Evolutionary conservation across 169 alveolate species (phyloP), one percentile per base, ranked within the genome.

Genomic region (Cryptosporidium bovis): DNA sequence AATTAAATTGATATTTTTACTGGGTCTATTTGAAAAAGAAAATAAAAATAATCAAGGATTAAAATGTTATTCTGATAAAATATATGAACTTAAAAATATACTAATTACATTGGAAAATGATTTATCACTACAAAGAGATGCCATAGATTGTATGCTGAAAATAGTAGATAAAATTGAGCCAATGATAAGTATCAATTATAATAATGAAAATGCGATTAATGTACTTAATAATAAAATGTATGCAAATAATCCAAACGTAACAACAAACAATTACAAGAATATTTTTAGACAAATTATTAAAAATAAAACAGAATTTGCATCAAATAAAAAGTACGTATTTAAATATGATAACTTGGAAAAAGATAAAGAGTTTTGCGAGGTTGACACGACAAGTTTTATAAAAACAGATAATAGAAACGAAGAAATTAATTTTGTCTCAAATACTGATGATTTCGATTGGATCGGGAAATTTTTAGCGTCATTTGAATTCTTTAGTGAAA

Each of bases 61-160:
- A 7, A 40, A 8, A 8, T 8, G 10, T 40, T 40, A 40, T 40
- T 40, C 10, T 8, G 65, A 44, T 8, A 4, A 15, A 20, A 33
- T 27, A 27, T 62, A 20, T 27, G 48, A 62, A 62, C 71, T 77
- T 12, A 44, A 62, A 0, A 46, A 16, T 29, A 20, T 62, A 24
- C 50, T 77, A 20, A 13, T 62, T 16, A 40, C 3, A 20, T 48
- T 77, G 20, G 29, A 44, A 12, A 64, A 27, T 2, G 71, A 77
- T 51, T 62, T 77, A 31, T 64, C 87, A 7, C 24, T 77, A 33
- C 87, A 77, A 77, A 77, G 87, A 20, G 87, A 77, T 27, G 87
- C 87, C 3, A 20, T 77, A 29, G 87, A 77, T 46, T 77, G 87
- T 13, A 77, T 77, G 40, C 18, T 77, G 46, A 56, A 50, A 60